Conservation (phyloP, 1,284 basidiomycete species). For the Ganoderma leucocontextum region DNA sequence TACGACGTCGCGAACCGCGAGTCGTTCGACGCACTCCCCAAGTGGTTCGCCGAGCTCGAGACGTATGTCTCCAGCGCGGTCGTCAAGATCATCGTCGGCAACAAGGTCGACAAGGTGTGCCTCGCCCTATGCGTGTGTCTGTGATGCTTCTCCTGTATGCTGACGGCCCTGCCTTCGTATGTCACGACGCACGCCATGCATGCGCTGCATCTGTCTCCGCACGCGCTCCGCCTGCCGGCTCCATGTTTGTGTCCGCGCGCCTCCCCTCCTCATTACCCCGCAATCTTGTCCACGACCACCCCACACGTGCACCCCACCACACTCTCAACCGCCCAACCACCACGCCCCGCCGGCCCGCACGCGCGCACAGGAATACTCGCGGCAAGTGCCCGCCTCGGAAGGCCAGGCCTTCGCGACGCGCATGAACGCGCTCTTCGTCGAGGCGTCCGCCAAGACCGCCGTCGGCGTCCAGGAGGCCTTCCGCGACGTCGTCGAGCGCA, state of each 20-base stretch:
- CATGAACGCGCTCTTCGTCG: slow-evolving; percentile 87
- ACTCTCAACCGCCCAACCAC: slow-evolving; percentile 8
- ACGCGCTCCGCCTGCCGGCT: background rate
- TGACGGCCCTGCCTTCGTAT: background rate
- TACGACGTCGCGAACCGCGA: slow-evolving; percentile 94
- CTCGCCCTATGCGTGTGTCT: background rate
- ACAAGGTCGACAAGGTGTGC: slow-evolving; percentile 93
- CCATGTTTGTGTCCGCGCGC: background rate
- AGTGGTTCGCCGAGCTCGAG: slow-evolving; percentile 95
- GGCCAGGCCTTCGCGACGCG: slow-evolving; percentile 83
- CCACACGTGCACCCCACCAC: background rate
- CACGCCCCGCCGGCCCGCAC: background rate
- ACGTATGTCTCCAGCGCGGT: slow-evolving; percentile 90
- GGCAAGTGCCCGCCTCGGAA: slow-evolving; percentile 86
- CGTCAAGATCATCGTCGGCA: slow-evolving; percentile 95
- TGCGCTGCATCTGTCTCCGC: background rate
- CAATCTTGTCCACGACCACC: background rate
- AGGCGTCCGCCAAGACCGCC: slow-evolving; percentile 89
- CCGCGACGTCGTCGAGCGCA: slow-evolving; percentile 77
- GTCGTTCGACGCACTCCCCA: slow-evolving; percentile 91
- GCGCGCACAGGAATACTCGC: slow-evolving; percentile 78
- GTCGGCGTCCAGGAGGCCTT: slow-evolving; percentile 85
- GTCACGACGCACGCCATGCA: background rate
- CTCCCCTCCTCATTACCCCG: background rate
- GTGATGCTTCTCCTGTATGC: background rate